Evolutionary conservation across 192 early-diverging fungal species (phyloP).

Genomic region (Coemansia sp.): DNA sequence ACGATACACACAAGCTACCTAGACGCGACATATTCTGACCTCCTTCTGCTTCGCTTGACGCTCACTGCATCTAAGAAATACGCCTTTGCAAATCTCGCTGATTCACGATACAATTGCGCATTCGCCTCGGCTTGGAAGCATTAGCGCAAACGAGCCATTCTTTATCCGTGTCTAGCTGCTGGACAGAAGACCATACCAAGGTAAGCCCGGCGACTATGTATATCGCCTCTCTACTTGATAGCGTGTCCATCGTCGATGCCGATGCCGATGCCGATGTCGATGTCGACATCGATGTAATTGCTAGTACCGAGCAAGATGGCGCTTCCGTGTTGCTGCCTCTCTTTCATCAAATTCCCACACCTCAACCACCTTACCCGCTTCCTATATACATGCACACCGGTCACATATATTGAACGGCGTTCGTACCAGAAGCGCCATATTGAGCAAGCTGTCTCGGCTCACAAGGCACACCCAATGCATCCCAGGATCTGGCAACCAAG

Average conservation of each 20-base stretch:
- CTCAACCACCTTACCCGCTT: background rate
- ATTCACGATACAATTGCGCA: background rate
- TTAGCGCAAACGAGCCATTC: background rate
- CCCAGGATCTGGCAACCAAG: background rate
- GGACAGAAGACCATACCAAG: constrained; percentile 12
- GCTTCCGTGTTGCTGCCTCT: background rate
- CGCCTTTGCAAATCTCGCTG: background rate
- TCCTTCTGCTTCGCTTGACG: background rate
- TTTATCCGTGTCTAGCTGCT: constrained; percentile 7
- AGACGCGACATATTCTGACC: background rate
- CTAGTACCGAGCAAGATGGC: background rate
- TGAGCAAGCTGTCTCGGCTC: background rate
- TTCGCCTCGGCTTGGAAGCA: background rate
- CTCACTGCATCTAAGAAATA: background rate
- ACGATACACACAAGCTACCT: background rate
- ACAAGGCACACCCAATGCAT: background rate
- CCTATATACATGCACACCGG: background rate
- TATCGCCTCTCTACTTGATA: too few species aligned
- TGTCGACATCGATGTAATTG: background rate
- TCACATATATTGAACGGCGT: background rate
- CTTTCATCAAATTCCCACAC: background rate
- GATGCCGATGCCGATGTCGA: background rate
- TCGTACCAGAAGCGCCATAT: background rate
- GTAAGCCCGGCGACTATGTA: background rate
- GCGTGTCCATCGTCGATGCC: too few species aligned